A percentile compares a stretch with the other conserved stretches of the same genome.
Conservation (phyloP, 2,329 filamentous ascomycete species). For the Leptodontidium sp. region DNA sequence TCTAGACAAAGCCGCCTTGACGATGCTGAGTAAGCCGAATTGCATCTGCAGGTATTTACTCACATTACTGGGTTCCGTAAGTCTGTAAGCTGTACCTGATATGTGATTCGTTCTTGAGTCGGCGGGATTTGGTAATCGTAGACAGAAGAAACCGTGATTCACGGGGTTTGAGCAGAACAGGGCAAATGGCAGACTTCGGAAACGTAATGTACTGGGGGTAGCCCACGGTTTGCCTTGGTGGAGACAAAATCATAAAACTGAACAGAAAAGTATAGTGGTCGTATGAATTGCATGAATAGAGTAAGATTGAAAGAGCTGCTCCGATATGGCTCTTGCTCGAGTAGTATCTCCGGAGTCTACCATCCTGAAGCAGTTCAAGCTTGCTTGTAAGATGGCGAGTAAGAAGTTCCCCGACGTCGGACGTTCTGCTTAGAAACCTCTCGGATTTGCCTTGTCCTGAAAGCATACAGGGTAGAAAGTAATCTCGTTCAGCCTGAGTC, state of each 20-base stretch:
- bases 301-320: too few species aligned
- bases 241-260: too few species aligned
- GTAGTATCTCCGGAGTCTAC: too few species aligned
- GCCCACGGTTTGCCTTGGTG: too few species aligned
- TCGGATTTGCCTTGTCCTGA: neutral
- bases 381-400: neutral
- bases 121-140: conserved; percentile 2
- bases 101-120: neutral
- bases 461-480: neutral
- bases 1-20: neutral
- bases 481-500: neutral
- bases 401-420: neutral
- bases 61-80: neutral
- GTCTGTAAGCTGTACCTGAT: neutral
- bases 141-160: neutral
- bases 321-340: too few species aligned
- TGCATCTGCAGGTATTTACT: neutral
- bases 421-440: neutral
- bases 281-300: too few species aligned
- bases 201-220: neutral
- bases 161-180: neutral
- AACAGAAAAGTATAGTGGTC: too few species aligned
- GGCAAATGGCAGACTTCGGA: neutral
- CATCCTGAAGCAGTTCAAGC: too few species aligned
- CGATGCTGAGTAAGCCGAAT: neutral